Evolutionary conservation across 495 filamentous ascomycete genomes (phyloP), one percentile per base, ranked within the genome.

Genomic region (Penicillium waksmanii): DNA sequence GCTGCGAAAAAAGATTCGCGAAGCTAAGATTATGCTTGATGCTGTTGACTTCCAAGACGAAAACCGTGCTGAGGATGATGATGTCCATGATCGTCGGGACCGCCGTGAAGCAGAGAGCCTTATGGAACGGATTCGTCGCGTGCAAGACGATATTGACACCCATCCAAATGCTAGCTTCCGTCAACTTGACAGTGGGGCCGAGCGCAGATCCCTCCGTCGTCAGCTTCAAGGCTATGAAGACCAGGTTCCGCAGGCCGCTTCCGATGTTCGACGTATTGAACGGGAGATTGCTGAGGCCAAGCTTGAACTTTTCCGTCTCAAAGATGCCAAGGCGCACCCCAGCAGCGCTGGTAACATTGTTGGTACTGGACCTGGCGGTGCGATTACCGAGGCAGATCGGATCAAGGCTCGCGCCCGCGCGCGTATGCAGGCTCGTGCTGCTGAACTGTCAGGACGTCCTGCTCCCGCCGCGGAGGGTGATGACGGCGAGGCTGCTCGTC

Each of bases 41-140:
- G 95, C 96, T 2, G 93, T 96, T 71, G 96, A 99, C 68, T 97
- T 97, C 73, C 89, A 92, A 65, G 96, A 98, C 63, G 93, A 97
- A 73, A 91, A 90, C 69, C 82, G 85, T 48, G 86, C 84, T 2
- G 96, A 98, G 65, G 90, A 97, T 70, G 95, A 98, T 61, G 95
- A 97, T 60, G 87, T 87, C 18, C 82, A 97, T 25, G 96, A 98
- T 67, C 87, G 95, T 47, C 85, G 88, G 56, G 96, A 99, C 72
- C 85, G 92, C 53, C 87, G 91, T 23, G 96, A 97, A 61, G 91
- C 93, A 18, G 96, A 98, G 57, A 94, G 96, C 61, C 85, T 99
- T 5, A 97, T 97, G 75, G 85, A 91, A 42, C 89, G 95, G 18
- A 92, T 98, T 61, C 84, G 96, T 53, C 85, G 92, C n/a, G 85